Base-by-base conservation (phyloP, 176 grass and related monocot species). In the Rhynchospora tenuis region DNA sequence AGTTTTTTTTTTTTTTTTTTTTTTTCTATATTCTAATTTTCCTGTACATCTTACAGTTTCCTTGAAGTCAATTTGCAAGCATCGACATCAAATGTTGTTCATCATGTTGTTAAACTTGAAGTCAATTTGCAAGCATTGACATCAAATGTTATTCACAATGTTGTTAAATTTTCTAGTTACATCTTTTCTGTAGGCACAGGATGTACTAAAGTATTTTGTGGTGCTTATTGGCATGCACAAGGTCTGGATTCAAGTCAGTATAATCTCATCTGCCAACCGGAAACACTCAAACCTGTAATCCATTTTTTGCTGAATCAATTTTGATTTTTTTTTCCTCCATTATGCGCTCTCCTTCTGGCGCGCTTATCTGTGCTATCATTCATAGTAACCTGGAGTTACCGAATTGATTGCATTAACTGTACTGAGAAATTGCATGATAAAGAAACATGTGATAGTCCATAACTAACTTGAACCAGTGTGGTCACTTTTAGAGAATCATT, bases 171-270 rank as follows among this genome's bases (percentile, higher is more conserved):
- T 75, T 15, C 12, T 38, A 51, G 26, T 81, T 24, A 19, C 79
- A 77, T 72, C 46, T 84, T 46, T 87, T 8, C 81, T 90, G 38
- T 57, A 99, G 96, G 91, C 86, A 83, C 86, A 66, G 96, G 93
- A 55, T 99, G 96, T 88, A 88, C 90, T 89, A 87, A 75, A 81
- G 64, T 45, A 79, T 90, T 93, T 84, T 95, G 96, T 88, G 89
- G 91, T 43, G 88, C 86, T 90, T 99, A 99, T 60, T 99, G 93
- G 96, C 51, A 55, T 88, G 79, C 89, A 0, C 96, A 92, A 95
- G 89, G 89, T 88, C 84, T 93, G 47, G 89, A 89, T 92, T 88
- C 91, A 90, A 90, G 71, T 61, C 86, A 99, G 19, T 90, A 71
- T 84, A 79, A 85, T 92, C 64, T 79, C 62, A 90, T 99, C 42